Conservation (phyloP, 2,329 filamentous ascomycete species). For the Nothophoma quercina region DNA sequence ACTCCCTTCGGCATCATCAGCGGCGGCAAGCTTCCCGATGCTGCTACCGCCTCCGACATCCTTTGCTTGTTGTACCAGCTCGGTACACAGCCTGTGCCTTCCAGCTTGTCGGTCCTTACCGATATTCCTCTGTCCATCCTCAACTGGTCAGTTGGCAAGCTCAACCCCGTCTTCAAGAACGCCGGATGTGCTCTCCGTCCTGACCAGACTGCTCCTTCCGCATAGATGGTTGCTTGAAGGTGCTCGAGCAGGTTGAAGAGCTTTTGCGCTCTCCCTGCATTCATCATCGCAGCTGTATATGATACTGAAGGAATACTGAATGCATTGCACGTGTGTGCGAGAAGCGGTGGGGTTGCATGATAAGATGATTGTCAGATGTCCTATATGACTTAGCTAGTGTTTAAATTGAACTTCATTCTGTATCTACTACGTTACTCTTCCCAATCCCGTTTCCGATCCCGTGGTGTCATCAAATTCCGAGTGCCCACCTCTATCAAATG, state of each 20-base stretch:
- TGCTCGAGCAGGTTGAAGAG: slow-evolving; percentile 14
- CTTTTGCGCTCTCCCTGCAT: slow-evolving; percentile 16
- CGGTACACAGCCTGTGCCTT: slow-evolving; percentile 48
- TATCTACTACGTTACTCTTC: not conserved
- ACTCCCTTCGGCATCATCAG: slow-evolving; percentile 48
- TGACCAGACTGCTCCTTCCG: slow-evolving; percentile 52
- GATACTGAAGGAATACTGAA: not conserved
- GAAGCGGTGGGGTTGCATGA: not conserved
- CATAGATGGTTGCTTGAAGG: slow-evolving; percentile 3
- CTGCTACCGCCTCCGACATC: slow-evolving; percentile 35
- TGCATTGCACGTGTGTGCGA: not conserved
- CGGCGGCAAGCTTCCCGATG: slow-evolving; percentile 47
- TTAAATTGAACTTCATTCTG: not conserved
- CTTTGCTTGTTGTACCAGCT: slow-evolving; percentile 57
- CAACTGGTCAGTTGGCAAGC: slow-evolving; percentile 25
- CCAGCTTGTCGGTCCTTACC: slow-evolving; percentile 22
- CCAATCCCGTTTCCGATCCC: no score
- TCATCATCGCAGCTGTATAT: not conserved
- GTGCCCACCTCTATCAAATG: no score
- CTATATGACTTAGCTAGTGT: not conserved
- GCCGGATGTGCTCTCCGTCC: slow-evolving; percentile 52
- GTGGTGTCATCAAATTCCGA: no score
- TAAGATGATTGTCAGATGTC: not conserved
- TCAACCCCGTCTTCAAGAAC: slow-evolving; percentile 35
- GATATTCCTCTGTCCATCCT: slow-evolving; percentile 22